phyloP scores from a whole-genome alignment of 2,329 filamentous ascomycete genomes.

The Penicillium sp. region DNA sequence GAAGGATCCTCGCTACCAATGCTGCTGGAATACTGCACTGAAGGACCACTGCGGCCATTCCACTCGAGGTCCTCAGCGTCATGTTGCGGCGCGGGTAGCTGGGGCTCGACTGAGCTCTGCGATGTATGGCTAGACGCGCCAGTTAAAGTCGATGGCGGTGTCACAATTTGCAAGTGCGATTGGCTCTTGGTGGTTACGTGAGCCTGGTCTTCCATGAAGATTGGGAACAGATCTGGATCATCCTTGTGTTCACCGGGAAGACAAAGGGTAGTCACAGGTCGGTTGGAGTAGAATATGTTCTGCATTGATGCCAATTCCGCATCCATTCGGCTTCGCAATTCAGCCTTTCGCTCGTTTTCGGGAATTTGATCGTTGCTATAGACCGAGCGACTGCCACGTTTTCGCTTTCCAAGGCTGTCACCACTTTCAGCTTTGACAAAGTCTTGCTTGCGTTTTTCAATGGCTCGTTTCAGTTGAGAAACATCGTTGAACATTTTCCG shows the following conservation, averaged over 20 bases:
- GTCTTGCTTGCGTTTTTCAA: conserved; percentile 1
- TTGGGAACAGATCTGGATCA: not conserved
- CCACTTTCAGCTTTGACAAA: conserved; percentile 1
- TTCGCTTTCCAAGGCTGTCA: not conserved
- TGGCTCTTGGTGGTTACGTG: not conserved
- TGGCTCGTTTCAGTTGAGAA: not conserved
- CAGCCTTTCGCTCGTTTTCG: not conserved
- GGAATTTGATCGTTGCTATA: not conserved
- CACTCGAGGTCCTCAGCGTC: not conserved
- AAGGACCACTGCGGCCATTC: not conserved
- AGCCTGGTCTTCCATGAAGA: not conserved
- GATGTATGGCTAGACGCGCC: not conserved
- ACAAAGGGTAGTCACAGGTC: not conserved
- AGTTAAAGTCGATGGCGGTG: not conserved
- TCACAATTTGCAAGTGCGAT: not conserved
- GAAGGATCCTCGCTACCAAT: not conserved
- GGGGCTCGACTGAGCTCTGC: not conserved
- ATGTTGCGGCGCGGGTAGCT: not conserved
- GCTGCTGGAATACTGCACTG: not conserved
- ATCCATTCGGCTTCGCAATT: not conserved
- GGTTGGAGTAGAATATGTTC: not conserved
- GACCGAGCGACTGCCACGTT: not conserved
- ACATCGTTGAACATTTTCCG: conserved; percentile 56
- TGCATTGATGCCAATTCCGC: not conserved
- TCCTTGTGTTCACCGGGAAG: not conserved